Evolutionary conservation across 129 eudicot genomes (phyloP).

Genomic region (Flaveria sonorensis): DNA sequence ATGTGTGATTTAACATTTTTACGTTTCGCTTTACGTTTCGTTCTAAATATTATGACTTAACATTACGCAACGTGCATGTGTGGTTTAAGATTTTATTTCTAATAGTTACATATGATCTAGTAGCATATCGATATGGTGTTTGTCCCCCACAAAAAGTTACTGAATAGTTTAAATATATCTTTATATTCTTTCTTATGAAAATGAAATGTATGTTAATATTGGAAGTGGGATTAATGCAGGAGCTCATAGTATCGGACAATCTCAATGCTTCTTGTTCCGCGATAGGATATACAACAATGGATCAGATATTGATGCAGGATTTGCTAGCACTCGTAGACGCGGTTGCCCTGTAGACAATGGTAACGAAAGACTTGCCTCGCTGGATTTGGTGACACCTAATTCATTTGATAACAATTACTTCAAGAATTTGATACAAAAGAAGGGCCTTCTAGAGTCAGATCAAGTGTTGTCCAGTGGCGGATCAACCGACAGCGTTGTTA

Average conservation of each 20-base stretch:
- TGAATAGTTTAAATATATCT: not conserved
- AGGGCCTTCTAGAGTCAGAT: conserved; percentile 79
- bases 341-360: conserved; percentile 54
- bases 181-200: not conserved
- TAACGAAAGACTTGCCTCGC: conserved; percentile 53
- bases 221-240: conserved; percentile 29
- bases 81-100: no score
- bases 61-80: no score
- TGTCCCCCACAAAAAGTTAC: no score
- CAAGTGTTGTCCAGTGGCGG: conserved; percentile 76
- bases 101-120: no score
- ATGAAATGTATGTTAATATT: not conserved
- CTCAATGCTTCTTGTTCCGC: conserved; percentile 61
- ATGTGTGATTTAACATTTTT: no score
- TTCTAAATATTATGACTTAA: no score
- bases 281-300: conserved; percentile 62
- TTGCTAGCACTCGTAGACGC: conserved; percentile 45
- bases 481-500: conserved; percentile 48
- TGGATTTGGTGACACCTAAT: conserved; percentile 53
- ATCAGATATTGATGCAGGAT: conserved; percentile 51
- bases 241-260: conserved; percentile 70
- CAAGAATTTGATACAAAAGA: conserved; percentile 45
- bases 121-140: no score
- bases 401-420: conserved; percentile 57
- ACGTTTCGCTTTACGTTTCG: no score